Evolutionary conservation across 306 rosid species (phyloP).

Genomic region (Rosa lucieae): DNA sequence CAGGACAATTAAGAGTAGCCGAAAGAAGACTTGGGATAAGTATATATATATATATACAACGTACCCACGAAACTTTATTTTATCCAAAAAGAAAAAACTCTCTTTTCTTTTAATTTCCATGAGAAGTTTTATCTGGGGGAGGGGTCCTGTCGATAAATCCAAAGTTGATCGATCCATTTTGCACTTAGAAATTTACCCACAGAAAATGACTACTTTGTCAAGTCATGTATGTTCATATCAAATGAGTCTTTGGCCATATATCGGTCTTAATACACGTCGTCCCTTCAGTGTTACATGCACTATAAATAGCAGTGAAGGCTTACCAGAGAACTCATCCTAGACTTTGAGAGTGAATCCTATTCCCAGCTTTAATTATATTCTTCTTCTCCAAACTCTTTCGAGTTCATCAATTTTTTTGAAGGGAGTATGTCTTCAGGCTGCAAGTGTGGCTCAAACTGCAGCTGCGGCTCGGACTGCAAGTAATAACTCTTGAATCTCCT

Average conservation of each 20-base stretch:
- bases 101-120: background rate
- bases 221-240: background rate
- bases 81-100: background rate
- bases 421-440: conserved; percentile 11
- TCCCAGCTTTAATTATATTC: background rate
- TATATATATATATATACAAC: background rate
- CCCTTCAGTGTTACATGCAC: background rate
- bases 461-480: conserved; percentile 7
- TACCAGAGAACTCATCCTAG: conserved; percentile 3
- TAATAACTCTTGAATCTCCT: background rate
- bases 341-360: background rate
- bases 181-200: background rate
- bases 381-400: background rate
- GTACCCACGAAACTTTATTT: background rate
- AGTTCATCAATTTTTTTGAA: background rate
- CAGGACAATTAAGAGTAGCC: background rate
- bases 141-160: background rate
- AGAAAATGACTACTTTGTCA: conserved; percentile 13
- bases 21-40: background rate
- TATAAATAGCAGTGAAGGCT: conserved; percentile 20
- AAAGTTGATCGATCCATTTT: conserved; percentile 3
- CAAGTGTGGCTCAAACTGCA: conserved; percentile 1
- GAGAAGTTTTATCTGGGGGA: background rate
- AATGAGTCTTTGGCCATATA: background rate
- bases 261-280: background rate